Conservation (phyloP, 2,329 filamentous ascomycete species). For the Diaporthe citrichinensis region DNA sequence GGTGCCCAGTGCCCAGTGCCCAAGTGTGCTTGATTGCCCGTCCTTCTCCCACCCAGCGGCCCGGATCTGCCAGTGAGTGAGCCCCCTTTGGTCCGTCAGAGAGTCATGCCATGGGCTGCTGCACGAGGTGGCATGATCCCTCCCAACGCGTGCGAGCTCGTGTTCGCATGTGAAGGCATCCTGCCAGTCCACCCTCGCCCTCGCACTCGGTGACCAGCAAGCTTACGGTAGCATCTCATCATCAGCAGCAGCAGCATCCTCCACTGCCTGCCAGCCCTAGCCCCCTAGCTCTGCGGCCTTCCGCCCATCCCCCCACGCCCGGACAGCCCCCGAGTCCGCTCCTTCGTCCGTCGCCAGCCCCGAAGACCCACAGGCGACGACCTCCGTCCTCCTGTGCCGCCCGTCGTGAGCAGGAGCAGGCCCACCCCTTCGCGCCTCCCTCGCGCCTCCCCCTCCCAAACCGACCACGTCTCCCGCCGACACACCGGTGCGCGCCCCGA, state of each 20-base stretch:
- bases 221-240: constrained; percentile 39
- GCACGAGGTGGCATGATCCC: constrained; percentile 26
- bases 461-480: constrained; percentile 67
- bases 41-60: constrained; percentile 4
- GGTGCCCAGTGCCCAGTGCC: constrained; percentile 13
- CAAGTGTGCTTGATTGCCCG: not conserved
- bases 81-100: not conserved
- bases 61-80: constrained; percentile 31
- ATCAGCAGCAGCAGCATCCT: constrained; percentile 19
- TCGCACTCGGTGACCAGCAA: constrained; percentile 25
- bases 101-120: constrained; percentile 7
- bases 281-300: constrained; percentile 36
- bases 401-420: constrained; percentile 47
- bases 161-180: constrained; percentile 34
- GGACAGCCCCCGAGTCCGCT: constrained; percentile 37
- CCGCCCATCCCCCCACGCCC: constrained; percentile 36
- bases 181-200: constrained; percentile 2
- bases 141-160: constrained; percentile 14
- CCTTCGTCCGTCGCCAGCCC: constrained; percentile 36
- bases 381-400: constrained; percentile 41
- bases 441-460: constrained; percentile 66
- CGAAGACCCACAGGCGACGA: constrained; percentile 37
- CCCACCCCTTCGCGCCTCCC: constrained; percentile 31
- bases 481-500: constrained; percentile 55
- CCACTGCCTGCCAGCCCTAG: constrained; percentile 22